Conservation (phyloP, 768 basidiomycete species). For the Pleurotus platypus region DNA sequence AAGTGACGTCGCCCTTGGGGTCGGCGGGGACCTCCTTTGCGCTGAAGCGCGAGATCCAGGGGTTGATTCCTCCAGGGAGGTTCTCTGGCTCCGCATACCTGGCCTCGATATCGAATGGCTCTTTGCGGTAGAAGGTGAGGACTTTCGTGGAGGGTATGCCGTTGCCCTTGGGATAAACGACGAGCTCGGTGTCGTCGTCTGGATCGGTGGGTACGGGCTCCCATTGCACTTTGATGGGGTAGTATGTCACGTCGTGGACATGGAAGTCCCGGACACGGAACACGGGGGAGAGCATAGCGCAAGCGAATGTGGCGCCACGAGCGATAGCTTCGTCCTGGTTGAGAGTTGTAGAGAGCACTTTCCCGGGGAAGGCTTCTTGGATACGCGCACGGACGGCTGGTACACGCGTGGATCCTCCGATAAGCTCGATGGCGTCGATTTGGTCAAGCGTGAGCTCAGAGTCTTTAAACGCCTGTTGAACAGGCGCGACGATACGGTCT, state of each 20-base stretch:
- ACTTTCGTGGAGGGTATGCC: slow-evolving; percentile 90
- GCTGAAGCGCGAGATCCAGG: slow-evolving; percentile 79
- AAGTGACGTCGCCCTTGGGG: slow-evolving; percentile 67
- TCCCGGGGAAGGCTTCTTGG: slow-evolving; percentile 77
- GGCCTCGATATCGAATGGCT: slow-evolving; percentile 85
- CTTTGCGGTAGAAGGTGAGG: slow-evolving; percentile 90
- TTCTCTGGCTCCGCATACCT: slow-evolving; percentile 67
- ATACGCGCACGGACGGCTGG: slow-evolving; percentile 90
- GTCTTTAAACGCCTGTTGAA: slow-evolving; percentile 75
- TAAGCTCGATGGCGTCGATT: slow-evolving; percentile 87
- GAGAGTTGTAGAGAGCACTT: slow-evolving; percentile 84
- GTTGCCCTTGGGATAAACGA: slow-evolving; percentile 87
- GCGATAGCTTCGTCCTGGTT: slow-evolving; percentile 98
- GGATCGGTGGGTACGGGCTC: slow-evolving; percentile 66
- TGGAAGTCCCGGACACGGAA: slow-evolving; percentile 98
- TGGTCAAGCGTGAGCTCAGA: slow-evolving; percentile 81
- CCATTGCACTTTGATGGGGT: slow-evolving; percentile 93
- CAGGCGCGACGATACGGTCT: slow-evolving; percentile 69
- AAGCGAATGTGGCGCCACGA: slow-evolving; percentile 94
- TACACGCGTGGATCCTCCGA: slow-evolving; percentile 91
- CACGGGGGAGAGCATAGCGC: slow-evolving; percentile 94
- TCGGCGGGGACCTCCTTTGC: slow-evolving; percentile 77
- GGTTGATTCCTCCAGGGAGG: slow-evolving; percentile 80
- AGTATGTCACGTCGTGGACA: slow-evolving; percentile 80
- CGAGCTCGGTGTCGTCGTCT: slow-evolving; percentile 87